phyloP scores from a whole-genome alignment of 345 rosid genomes.

The Citrus maxima region DNA sequence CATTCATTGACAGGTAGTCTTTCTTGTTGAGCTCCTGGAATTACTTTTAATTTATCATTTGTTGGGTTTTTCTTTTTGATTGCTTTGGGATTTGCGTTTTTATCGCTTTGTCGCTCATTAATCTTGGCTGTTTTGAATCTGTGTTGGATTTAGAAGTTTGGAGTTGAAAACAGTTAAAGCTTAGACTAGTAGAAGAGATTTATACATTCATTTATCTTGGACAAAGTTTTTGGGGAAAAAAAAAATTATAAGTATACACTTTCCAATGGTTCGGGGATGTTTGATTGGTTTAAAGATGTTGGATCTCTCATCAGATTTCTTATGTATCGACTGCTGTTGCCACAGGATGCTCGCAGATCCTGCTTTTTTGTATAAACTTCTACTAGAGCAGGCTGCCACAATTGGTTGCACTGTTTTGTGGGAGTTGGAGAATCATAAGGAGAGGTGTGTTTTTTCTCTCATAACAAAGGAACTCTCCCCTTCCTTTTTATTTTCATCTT shows the following conservation, averaged over 20 bases:
- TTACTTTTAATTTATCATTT: neutral
- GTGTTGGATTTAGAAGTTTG: no score
- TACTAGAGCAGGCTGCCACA: no score
- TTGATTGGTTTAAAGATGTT: neutral
- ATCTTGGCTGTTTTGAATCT: neutral
- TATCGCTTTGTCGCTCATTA: neutral
- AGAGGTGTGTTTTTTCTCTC: no score
- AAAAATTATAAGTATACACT: neutral
- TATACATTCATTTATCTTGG: no score
- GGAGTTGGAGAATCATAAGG: no score
- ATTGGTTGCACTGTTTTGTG: no score
- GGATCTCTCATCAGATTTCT: neutral
- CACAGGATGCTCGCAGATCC: no score
- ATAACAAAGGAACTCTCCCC: neutral
- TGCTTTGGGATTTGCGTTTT: neutral
- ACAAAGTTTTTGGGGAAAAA: neutral
- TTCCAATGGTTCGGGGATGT: neutral
- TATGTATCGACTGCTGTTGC: no score
- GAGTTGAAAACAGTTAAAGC: no score
- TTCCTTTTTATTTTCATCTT: no score
- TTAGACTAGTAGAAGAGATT: no score
- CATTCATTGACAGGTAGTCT: conserved; percentile 91
- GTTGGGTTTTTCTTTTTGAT: neutral
- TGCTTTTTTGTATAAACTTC: no score
- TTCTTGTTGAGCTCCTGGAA: neutral